Base-by-base conservation (phyloP, 1,139 yeast genomes). In the Debaryomyces sp. region DNA sequence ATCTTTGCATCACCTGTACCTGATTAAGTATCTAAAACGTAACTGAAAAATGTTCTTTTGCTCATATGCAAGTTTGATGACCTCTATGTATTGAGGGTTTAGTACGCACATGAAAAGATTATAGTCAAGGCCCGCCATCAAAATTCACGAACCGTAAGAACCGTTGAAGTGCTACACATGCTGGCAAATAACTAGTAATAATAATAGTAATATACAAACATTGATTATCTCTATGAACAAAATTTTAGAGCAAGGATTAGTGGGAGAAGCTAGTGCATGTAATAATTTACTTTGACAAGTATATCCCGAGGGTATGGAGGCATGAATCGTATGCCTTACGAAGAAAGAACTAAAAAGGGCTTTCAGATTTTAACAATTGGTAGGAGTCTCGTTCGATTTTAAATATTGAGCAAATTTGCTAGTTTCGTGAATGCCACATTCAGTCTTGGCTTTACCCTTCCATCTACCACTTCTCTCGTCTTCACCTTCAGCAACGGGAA, bases 391-490 rank as follows among this genome's bases (percentile, higher is more conserved):
- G 13, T 18, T 46, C 21, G 45, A 48, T 40, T 59, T 53, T 47
- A 85, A 62, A 59, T 68, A 87, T 58, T 87, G 77, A 0, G 89
- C 82, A 63, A 86, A 91, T 53, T 87, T 80, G 34, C 85, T 80
- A 2, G 91, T 81, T 57, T 85, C 87, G 62, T 94, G 99, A 49
- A 94, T 91, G 2, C 99, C 99, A 69, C 99, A 94, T 65, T 94
- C 99, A 0, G 97, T 90, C 72, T 94, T 94, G 5, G 84, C 79
- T 65, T 87, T 81, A 2, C 97, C 97, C 74, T 88, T 87, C 99
- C 99, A 94, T 60, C 99, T 81, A 1, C 99, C 99, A 27, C 96
- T 84, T 57, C 99, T 81, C 65, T 94, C 99, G 63, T 92, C 97
- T 62, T 90, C 97, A 5, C 95, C 96, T 43, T 88, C 97, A 9